A percentile compares a stretch with the other conserved stretches of the same genome.
Conservation (phyloP, 495 filamentous ascomycete species). For the Aspergillus carlsbadensis region DNA sequence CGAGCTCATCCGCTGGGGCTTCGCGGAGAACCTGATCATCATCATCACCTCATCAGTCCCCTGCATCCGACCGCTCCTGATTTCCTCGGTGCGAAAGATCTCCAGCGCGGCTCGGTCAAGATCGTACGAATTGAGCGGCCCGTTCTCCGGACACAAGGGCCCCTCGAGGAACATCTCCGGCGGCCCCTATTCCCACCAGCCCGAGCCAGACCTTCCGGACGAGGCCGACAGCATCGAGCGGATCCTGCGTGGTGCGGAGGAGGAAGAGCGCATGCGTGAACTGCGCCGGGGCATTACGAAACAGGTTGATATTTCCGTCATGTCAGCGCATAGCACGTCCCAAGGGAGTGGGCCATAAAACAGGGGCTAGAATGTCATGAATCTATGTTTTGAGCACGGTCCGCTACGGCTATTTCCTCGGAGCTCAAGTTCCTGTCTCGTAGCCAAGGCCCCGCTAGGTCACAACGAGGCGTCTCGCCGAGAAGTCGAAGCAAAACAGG, state of each 20-base stretch:
- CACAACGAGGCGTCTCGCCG: too few species aligned
- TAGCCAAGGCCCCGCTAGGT: too few species aligned
- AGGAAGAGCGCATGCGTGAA: slow-evolving; percentile 16
- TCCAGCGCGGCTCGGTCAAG: slow-evolving; percentile 28
- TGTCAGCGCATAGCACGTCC: not conserved
- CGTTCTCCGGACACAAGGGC: slow-evolving; percentile 15
- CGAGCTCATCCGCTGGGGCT: slow-evolving; percentile 37
- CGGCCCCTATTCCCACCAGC: not conserved
- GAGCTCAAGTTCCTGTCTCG: too few species aligned
- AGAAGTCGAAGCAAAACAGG: too few species aligned
- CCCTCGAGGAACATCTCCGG: not conserved
- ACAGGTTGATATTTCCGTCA: slow-evolving; percentile 33
- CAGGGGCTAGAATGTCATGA: too few species aligned
- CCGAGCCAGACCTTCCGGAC: not conserved
- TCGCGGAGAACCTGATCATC: slow-evolving; percentile 33
- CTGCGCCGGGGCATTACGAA: slow-evolving; percentile 28
- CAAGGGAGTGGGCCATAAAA: too few species aligned
- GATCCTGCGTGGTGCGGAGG: slow-evolving; percentile 24
- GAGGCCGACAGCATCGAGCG: slow-evolving; percentile 35
- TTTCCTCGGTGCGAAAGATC: slow-evolving; percentile 40
- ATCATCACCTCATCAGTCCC: slow-evolving; percentile 38
- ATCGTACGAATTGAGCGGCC: slow-evolving; percentile 34
- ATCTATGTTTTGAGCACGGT: too few species aligned
- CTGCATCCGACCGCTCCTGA: slow-evolving; percentile 34
- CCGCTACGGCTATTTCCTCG: too few species aligned